Evolutionary conservation across 192 early-diverging fungal genomes (phyloP).

Genomic region (Coemansia sp.): DNA sequence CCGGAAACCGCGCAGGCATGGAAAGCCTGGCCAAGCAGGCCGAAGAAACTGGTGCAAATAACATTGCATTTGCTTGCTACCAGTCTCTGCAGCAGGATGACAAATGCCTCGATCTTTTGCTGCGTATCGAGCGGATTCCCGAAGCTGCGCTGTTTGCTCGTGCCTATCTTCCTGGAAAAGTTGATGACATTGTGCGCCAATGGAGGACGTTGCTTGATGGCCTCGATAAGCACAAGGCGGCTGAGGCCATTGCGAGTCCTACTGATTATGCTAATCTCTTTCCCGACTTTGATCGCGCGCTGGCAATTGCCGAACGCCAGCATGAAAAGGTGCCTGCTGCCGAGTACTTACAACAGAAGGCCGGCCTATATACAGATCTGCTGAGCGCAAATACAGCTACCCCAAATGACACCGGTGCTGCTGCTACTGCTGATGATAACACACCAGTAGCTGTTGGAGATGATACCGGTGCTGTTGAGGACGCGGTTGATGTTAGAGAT

Average conservation of each 20-base stretch:
- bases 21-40: slow-evolving; percentile 64
- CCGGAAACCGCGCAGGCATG: slow-evolving; percentile 79
- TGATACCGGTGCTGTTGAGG: slow-evolving; percentile 5
- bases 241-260: slow-evolving; percentile 87
- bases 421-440: slow-evolving; percentile 5
- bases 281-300: slow-evolving; percentile 61
- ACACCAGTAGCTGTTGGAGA: slow-evolving; percentile 1
- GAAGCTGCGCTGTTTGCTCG: slow-evolving; percentile 95
- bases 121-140: slow-evolving; percentile 82
- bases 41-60: slow-evolving; percentile 75
- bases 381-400: slow-evolving; percentile 9
- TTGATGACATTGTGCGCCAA: slow-evolving; percentile 64
- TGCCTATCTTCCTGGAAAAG: slow-evolving; percentile 79
- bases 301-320: slow-evolving; percentile 11
- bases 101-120: slow-evolving; percentile 83
- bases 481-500: neutral
- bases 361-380: slow-evolving; percentile 20
- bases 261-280: slow-evolving; percentile 82
- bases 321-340: slow-evolving; percentile 1
- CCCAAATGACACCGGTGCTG: slow-evolving; percentile 7
- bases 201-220: slow-evolving; percentile 78
- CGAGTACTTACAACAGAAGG: slow-evolving; percentile 33
- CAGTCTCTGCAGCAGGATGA: slow-evolving; percentile 72
- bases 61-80: slow-evolving; percentile 88
- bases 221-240: slow-evolving; percentile 72